Conservation (phyloP, 768 basidiomycete genomes). For the Boletus rufocinnamomeus region DNA sequence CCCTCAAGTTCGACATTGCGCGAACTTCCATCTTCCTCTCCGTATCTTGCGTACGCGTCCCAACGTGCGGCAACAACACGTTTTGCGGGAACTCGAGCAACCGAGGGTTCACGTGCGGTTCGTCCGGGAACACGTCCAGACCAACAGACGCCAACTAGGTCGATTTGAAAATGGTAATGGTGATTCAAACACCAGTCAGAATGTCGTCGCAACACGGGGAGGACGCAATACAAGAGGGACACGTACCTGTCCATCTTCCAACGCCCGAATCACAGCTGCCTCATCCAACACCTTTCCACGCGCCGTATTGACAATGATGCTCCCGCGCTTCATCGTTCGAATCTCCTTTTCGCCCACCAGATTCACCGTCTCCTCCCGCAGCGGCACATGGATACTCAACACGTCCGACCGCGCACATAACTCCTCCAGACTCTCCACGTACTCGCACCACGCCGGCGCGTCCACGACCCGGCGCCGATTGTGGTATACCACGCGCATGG, state of each 20-base stretch:
- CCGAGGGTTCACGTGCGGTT: constrained; percentile 76
- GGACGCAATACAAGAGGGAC: background rate
- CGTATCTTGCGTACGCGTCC: constrained; percentile 79
- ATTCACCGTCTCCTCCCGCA: constrained; percentile 69
- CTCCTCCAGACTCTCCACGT: constrained; percentile 63
- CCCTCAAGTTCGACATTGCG: constrained; percentile 71
- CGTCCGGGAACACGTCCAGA: constrained; percentile 84
- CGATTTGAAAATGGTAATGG: too few relatives aligned
- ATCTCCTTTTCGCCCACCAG: constrained; percentile 78
- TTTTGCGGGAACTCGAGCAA: constrained; percentile 79
- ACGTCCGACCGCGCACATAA: constrained; percentile 77
- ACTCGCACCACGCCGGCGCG: constrained; percentile 76
- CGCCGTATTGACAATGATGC: constrained; percentile 84
- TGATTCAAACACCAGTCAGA: background rate
- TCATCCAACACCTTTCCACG: constrained; percentile 89
- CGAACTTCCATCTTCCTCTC: constrained; percentile 83
- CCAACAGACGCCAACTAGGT: constrained; percentile 53
- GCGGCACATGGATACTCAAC: constrained; percentile 83
- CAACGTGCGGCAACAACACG: constrained; percentile 90
- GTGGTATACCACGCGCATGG: constrained; percentile 88
- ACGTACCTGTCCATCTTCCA: constrained; percentile 87
- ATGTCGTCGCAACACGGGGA: background rate
- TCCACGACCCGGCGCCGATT: constrained; percentile 55
- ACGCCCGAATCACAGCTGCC: constrained; percentile 77
- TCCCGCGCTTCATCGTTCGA: constrained; percentile 71